Evolutionary conservation across 768 basidiomycete species (phyloP).

Genomic region (Crassisporium funariophilum): DNA sequence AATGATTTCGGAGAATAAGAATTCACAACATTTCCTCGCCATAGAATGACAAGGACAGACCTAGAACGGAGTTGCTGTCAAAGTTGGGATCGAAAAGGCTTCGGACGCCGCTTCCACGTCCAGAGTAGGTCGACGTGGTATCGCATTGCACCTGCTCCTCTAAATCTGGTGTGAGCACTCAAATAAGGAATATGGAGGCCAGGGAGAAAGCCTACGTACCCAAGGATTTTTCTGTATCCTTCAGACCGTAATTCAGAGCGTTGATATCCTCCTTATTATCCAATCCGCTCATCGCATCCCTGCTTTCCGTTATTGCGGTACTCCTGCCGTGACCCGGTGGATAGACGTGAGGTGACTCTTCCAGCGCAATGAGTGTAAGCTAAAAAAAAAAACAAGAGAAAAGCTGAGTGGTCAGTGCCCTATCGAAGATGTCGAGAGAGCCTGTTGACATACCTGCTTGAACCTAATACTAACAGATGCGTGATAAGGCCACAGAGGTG

Average conservation of each 20-base stretch:
- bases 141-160: slow-evolving; percentile 23
- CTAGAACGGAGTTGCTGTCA: slow-evolving; percentile 32
- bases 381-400: no score
- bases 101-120: slow-evolving; percentile 27
- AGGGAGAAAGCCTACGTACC: slow-evolving; percentile 23
- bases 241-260: slow-evolving; percentile 24
- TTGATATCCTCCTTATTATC: slow-evolving; percentile 31
- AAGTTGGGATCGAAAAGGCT: slow-evolving; percentile 40
- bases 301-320: slow-evolving; percentile 24
- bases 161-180: slow-evolving; percentile 8
- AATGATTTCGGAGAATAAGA: slow-evolving; percentile 4
- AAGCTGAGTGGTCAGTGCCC: no score
- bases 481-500: no score
- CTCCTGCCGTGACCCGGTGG: slow-evolving; percentile 24
- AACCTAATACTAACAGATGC: no score
- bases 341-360: slow-evolving; percentile 25
- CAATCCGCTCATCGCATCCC: slow-evolving; percentile 39
- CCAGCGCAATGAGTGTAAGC: slow-evolving; percentile 26
- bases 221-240: slow-evolving; percentile 35
- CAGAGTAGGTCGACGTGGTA: slow-evolving; percentile 30
- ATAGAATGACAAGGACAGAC: slow-evolving; percentile 11
- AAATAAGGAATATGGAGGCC: not conserved
- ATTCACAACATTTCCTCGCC: not conserved
- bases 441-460: no score
- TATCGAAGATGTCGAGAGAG: no score